Base-by-base conservation (phyloP, 345 rosid species). In the Linum tenue region DNA sequence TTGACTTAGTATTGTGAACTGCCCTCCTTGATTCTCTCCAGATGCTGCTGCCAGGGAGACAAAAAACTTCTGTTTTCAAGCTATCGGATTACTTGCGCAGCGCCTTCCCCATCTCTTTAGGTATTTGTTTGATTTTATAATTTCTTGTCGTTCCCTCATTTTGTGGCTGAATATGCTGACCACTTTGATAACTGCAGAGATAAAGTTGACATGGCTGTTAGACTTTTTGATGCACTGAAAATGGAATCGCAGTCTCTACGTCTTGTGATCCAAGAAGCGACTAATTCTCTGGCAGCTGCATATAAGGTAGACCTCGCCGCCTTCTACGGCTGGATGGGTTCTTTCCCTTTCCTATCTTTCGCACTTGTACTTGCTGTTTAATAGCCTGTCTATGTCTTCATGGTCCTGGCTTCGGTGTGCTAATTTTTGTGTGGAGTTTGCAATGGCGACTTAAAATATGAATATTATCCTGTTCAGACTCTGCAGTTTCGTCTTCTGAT, bases 61-160 rank as follows among this genome's bases (percentile, higher is more conserved):
- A 70, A 87, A 82, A 72, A 78, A 75, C 51, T 90, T 87, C 78
- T 84, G 86, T 78, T 92, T 86, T 72, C 97, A 92, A 85, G 88
- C 97, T 68, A 85, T 92, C 62, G 98, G 98, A 67, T 79, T 92
- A 73, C 83, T 92, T 74, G 91, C 91, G 37, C 90, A 87, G 70
- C 91, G 98, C 12, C 78, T 84, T 61, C 98, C 98, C 64, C 87
- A 92, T 67, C 94, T 87, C 69, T 90, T 92, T 81, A 86, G 98
- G 98, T 88, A 64, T 66, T 67, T 69, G 53, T 53, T n/a, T 60
- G 55, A n/a, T 61, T 55, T 69, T 44, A 55, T 72, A 10, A 22
- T 41, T 66, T 62, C 67, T 37, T 66, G n/a, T 55, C 64, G 70
- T 63, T 71, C 77, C 56, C 42, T 16, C 69, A 36, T 44, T 57